Percentiles rank a stretch among this genome's conserved stretches.
Evolutionary conservation across 2,329 filamentous ascomycete genomes (phyloP).

Genomic region (Ceratocystiopsis brevicomis): DNA sequence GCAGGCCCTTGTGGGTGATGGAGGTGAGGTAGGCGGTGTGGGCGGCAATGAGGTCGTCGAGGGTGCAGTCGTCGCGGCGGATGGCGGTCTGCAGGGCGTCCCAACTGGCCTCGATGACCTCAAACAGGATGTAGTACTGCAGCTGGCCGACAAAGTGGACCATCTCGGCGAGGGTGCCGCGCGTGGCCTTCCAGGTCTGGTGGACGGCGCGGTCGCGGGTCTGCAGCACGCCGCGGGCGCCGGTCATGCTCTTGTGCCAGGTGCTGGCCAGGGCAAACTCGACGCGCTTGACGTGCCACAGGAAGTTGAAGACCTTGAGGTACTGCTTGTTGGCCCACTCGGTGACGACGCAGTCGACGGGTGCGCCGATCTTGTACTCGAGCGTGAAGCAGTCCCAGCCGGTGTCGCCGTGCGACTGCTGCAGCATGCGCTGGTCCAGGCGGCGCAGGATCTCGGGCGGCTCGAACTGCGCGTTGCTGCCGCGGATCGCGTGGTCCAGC

Average conservation of each 20-base stretch:
- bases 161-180: constrained; percentile 88
- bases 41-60: constrained; percentile 86
- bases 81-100: constrained; percentile 71
- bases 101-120: constrained; percentile 96
- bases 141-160: constrained; percentile 94
- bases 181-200: constrained; percentile 74
- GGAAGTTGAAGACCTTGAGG: constrained; percentile 96
- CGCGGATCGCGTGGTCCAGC: constrained; percentile 87
- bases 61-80: constrained; percentile 61
- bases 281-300: constrained; percentile 95
- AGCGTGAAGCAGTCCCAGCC: constrained; percentile 98
- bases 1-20: constrained; percentile 88
- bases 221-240: constrained; percentile 73
- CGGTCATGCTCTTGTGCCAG: constrained; percentile 93
- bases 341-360: constrained; percentile 91
- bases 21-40: constrained; percentile 80
- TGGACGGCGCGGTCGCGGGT: constrained; percentile 49
- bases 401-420: constrained; percentile 88
- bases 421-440: constrained; percentile 93
- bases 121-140: constrained; percentile 96
- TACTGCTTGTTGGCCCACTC: constrained; percentile 93
- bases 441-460: constrained; percentile 76
- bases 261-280: constrained; percentile 83
- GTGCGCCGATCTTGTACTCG: constrained; percentile 94
- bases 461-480: constrained; percentile 93